phyloP scores from a whole-genome alignment of 305 asterid species.

The Solanum hybrid region DNA sequence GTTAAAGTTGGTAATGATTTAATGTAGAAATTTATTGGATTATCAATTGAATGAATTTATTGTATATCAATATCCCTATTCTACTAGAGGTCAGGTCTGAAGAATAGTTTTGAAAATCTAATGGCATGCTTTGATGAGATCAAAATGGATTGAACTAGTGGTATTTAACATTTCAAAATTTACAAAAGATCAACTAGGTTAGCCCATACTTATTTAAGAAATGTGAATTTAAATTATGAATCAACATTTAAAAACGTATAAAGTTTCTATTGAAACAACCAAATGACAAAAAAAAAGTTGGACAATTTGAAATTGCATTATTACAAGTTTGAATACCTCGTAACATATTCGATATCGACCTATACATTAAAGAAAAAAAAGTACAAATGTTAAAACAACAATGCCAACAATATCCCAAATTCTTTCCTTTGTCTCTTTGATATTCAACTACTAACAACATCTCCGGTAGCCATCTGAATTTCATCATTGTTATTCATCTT shows the following conservation, averaged over 20 bases:
- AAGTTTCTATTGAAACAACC: background rate
- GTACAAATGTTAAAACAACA: background rate
- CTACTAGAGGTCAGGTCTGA: background rate
- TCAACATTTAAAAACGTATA: background rate
- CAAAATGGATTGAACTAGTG: background rate
- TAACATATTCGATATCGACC: background rate
- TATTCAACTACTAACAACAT: background rate
- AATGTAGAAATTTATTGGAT: background rate
- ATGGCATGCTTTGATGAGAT: background rate
- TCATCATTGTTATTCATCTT: background rate
- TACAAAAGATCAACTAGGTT: background rate
- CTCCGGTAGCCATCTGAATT: background rate
- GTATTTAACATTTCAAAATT: background rate
- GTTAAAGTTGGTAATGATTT: no score
- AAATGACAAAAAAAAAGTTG: background rate
- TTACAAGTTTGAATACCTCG: background rate
- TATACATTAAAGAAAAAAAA: background rate
- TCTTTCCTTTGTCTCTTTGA: background rate
- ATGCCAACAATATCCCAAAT: background rate
- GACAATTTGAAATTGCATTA: background rate
- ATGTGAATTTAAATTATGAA: background rate
- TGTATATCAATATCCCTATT: background rate
- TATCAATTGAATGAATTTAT: background rate
- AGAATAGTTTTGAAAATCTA: background rate
- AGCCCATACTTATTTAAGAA: background rate